Base-by-base conservation (phyloP, 495 filamentous ascomycete genomes). In the Podospora comata region DNA sequence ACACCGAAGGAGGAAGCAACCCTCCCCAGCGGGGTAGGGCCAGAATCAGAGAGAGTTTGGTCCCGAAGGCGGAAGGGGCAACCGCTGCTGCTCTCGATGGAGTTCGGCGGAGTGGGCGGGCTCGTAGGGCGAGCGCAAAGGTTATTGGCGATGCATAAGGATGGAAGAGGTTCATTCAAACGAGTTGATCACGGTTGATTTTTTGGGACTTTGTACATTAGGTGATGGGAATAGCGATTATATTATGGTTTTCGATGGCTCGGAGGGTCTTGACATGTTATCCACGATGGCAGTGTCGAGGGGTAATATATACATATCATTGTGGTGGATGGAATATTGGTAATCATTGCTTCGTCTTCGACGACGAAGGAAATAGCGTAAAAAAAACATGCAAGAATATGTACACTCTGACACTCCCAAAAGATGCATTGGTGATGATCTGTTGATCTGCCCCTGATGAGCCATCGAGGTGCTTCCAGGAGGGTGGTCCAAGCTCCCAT, bases 61-160 rank as follows among this genome's bases (percentile, higher is more conserved):
- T 27, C 1, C 32, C n/a, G 4, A 34, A 60, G 1, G 39, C 13
- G 15, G 68, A 57, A 18, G 67, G 62, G 4, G 9, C 32, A 26
- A 7, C 32, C 11, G 48, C 23, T 19, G 32, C 30, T 63, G 61
- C 18, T 48, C 71, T 19, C 3, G 32, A 63, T 3, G 67, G 68
- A 60, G 19, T 73, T 60, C 68, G 77, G 60, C 74, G 78, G 34
- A 78, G 74, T 64, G 74, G 73, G 3, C 72, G 77, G 2, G 75
- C 60, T 19, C 68, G 77, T 2, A 75, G 71, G 59, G 71, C 68
- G 7, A 77, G 75, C 54, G 68, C 75, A 26, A 78, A 72, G 65
- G 64, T 68, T 32, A 39, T 48, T 44, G 66, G 66, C 4, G 66
- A 65, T n/a, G 57, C 34, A 67, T 62, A 56, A 54, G 30, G 54